Evolutionary conservation across 1,284 basidiomycete genomes (phyloP), one percentile per base, ranked within the genome.

Genomic region (Mycosarcoma mackinlayi): DNA sequence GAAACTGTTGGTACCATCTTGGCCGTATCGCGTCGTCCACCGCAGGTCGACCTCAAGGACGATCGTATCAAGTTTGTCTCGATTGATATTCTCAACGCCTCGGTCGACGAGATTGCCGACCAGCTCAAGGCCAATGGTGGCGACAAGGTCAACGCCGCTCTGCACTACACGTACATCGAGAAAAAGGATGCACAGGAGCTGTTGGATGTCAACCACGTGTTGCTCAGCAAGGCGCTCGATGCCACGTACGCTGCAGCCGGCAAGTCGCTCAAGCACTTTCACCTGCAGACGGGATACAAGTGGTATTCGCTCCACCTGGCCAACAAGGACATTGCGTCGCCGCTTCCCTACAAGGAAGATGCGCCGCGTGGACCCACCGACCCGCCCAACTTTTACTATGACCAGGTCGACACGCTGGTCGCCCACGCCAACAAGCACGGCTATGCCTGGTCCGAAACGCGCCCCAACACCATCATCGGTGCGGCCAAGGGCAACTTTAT

Each of bases 101-200:
- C 59, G 0, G 55, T 59, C 25, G 51, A 54, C 5, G 55, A 69
- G 25, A 63, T 69, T 13, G 30, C 56, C 24, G 41, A 55, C 2
- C 40, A 56, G 40, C 59, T 69, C 55, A 63, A 55, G 18, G 55
- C 45, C 16, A 52, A 59, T 14, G 60, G 60, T 4, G 66, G 66
- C 30, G 55, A 59, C 35, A 54, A 50, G 41, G 56, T 63, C 38
- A 53, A 59, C n/a, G 60, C 27, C 0, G 66, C 66, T 1, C 52
- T 69, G 21, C 66, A 69, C 56, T 69, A 69, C 60, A 69, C 66
- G 16, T 69, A 69, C 39, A 69, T 69, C 48, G 66, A 69, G 40
- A 69, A 69, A 52, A 59, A 62, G 52, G 66, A 69, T 14, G 38
- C 54, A 3, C 59, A 69, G 21, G 66, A 69, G 39, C 52, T 69